phyloP scores from a whole-genome alignment of 2,329 filamentous ascomycete genomes.

The Venturia pyrina region DNA sequence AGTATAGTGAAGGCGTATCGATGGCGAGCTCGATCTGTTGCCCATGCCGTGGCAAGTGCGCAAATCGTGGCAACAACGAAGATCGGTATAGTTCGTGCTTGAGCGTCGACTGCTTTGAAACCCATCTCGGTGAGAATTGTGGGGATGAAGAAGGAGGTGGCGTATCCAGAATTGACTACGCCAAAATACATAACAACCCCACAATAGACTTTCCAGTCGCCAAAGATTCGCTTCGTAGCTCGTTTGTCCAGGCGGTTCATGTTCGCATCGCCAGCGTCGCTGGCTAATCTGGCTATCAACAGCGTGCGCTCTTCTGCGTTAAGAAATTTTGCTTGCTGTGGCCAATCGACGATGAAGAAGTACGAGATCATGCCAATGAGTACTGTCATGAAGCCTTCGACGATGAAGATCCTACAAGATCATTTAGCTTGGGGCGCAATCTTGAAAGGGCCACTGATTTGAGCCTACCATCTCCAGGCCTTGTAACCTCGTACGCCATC shows the following conservation, averaged over 20 bases:
- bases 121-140: slow-evolving; percentile 33
- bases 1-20: slow-evolving; percentile 45
- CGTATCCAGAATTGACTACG: slow-evolving; percentile 38
- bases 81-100: slow-evolving; percentile 29
- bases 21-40: slow-evolving; percentile 41
- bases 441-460: not conserved
- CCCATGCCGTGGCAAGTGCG: slow-evolving; percentile 33
- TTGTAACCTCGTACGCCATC: slow-evolving; percentile 21
- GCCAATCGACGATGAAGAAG: slow-evolving; percentile 33
- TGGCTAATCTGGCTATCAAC: slow-evolving; percentile 32
- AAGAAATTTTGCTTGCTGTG: slow-evolving; percentile 37
- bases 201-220: slow-evolving; percentile 38
- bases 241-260: slow-evolving; percentile 46
- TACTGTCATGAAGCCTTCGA: slow-evolving; percentile 22
- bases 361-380: slow-evolving; percentile 17
- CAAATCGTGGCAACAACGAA: slow-evolving; percentile 30
- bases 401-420: slow-evolving; percentile 21
- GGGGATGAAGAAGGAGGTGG: slow-evolving; percentile 32
- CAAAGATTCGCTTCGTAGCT: slow-evolving; percentile 36
- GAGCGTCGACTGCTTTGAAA: slow-evolving; percentile 30
- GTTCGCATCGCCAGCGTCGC: slow-evolving; percentile 33
- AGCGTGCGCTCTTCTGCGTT: slow-evolving; percentile 34
- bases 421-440: not conserved
- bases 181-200: slow-evolving; percentile 24
- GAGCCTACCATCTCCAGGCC: slow-evolving; percentile 23